Conservation (phyloP, 2,329 filamentous ascomycete species). For the Scedosporium boydii region DNA sequence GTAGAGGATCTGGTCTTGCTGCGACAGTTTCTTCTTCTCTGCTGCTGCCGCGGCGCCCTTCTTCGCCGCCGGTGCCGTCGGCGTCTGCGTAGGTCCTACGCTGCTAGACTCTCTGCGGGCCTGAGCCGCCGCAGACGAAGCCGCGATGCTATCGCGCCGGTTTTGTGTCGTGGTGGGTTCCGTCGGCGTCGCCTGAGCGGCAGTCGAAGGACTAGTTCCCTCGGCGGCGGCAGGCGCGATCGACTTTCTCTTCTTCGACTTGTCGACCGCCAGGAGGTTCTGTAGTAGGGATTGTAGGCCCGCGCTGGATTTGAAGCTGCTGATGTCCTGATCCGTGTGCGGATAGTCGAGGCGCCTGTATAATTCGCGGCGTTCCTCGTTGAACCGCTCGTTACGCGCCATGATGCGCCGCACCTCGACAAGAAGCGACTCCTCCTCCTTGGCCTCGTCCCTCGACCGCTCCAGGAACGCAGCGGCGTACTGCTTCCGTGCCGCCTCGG, state of each 20-base stretch:
- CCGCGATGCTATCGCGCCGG: constrained; percentile 44
- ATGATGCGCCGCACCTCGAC: constrained; percentile 89
- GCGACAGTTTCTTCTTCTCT: constrained; percentile 60
- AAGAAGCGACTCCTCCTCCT: constrained; percentile 83
- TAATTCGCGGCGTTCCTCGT: constrained; percentile 78
- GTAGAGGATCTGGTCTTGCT: constrained; percentile 68
- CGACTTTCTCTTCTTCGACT: constrained; percentile 78
- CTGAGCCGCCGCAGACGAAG: constrained; percentile 16
- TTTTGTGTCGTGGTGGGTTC: constrained; percentile 21
- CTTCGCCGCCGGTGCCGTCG: constrained; percentile 19
- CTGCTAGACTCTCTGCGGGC: constrained; percentile 34
- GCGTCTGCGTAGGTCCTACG: constrained; percentile 21
- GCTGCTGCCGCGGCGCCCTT: constrained; percentile 19
- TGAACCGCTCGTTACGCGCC: constrained; percentile 73
- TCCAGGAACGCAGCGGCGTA: constrained; percentile 73
- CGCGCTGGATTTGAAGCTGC: constrained; percentile 69
- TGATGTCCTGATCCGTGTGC: constrained; percentile 57
- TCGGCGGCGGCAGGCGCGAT: constrained; percentile 55
- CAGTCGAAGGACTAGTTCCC: constrained; percentile 34
- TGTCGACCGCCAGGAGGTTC: constrained; percentile 73
- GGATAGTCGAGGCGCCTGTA: constrained; percentile 83
- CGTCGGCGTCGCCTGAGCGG: constrained; percentile 26
- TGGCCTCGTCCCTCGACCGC: constrained; percentile 75
- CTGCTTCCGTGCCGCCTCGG: constrained; percentile 73
- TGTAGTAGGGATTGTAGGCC: constrained; percentile 74